Percentiles rank a stretch among this genome's conserved stretches.
Evolutionary conservation across 1,284 basidiomycete genomes (phyloP).

Genomic region (Sphagnurus paluster): DNA sequence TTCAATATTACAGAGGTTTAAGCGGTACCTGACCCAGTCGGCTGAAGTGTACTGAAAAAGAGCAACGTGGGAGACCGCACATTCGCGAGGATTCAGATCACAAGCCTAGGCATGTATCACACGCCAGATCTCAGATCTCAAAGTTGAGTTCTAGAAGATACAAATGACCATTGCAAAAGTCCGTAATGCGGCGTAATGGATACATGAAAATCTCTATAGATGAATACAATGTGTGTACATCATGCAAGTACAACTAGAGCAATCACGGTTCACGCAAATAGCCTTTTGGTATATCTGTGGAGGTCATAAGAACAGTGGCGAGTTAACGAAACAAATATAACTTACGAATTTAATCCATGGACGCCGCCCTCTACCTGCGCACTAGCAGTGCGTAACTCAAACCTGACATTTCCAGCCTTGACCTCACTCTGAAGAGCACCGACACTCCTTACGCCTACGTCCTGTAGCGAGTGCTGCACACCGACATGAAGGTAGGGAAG

Average conservation of each 20-base stretch:
- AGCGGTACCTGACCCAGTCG: no score
- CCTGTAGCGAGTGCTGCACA: slow-evolving; percentile 95
- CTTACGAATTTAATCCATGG: slow-evolving; percentile 86
- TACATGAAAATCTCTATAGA: neutral
- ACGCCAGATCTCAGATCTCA: no score
- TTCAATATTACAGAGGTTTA: no score
- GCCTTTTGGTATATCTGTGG: slow-evolving; percentile 37
- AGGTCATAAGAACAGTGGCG: slow-evolving; percentile 1
- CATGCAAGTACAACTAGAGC: neutral
- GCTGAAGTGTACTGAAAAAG: no score
- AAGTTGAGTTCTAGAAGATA: slow-evolving; percentile 3
- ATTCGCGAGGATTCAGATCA: no score
- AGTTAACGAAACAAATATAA: neutral
- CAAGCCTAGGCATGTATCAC: no score
- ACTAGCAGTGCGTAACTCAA: slow-evolving; percentile 93
- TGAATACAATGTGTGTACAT: neutral
- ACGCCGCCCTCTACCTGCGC: slow-evolving; percentile 97
- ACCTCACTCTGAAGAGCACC: slow-evolving; percentile 62
- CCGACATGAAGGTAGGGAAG: slow-evolving; percentile 92
- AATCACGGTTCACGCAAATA: slow-evolving; percentile 27
- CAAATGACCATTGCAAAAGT: neutral
- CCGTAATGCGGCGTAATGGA: slow-evolving; percentile 2
- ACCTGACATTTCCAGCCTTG: slow-evolving; percentile 70
- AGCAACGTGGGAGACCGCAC: no score
- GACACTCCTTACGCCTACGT: slow-evolving; percentile 82